Base-by-base conservation (phyloP, 345 rosid species). In the Syzygium oleosum region DNA sequence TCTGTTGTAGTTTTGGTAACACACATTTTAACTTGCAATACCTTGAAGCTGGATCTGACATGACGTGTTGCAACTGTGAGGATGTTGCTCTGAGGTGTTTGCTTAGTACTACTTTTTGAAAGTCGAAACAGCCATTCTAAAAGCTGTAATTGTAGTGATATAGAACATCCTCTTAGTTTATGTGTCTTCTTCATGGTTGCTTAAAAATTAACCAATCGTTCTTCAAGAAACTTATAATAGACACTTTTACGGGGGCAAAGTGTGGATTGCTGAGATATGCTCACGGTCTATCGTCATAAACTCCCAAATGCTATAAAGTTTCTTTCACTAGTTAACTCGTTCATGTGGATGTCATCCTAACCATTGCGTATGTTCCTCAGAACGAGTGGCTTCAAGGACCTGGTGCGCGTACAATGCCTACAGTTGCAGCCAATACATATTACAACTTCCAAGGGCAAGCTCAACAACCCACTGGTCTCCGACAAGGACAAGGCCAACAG, bases 401-500 rank as follows among this genome's bases (percentile, higher is more conserved):
- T 52, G 98, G 96, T 85, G 93, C 98, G 5, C 91, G 98, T 87
- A 92, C 98, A 27, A 95, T 95, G 96, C 90, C 95, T 34, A 96
- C 93, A 31, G 94, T 94, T 79, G 98, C 98, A 2, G 93, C 92
- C 29, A 97, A 89, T 93, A 92, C 96, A 56, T 96, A 96, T 91
- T 95, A 95, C 94, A 92, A 94, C 94, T 96, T 94, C 91, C 98
- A 95, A 92, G 97, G 96, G 85, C 99, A 98, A 89, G 95, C 93
- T 87, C 99, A 97, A 90, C 98, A 95, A 87, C 95, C 95, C 52
- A 93, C 89, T 41, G 96, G 92, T 51, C 95, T 92, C 88, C 94
- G 99, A 15, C 98, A 98, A 91, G 98, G 92, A 13, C 98, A 98
- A 92, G 98, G 92, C 52, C 99, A 97, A 88, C 99, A 95, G 86